phyloP scores from a whole-genome alignment of 2,329 filamentous ascomycete genomes.

The Alternaria conjuncta region DNA sequence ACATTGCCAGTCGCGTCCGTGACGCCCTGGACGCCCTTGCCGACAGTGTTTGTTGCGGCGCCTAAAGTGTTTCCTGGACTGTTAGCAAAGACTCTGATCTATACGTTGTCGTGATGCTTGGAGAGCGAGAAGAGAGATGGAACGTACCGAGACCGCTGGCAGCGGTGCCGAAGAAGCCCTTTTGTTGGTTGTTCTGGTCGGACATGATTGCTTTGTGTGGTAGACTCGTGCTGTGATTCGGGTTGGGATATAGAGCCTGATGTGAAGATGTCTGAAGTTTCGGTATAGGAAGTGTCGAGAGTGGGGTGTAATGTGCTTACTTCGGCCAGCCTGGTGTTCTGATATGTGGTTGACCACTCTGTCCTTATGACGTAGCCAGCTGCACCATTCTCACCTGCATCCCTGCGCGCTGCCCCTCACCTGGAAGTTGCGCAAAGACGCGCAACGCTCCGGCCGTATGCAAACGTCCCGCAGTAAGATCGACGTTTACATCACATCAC shows the following conservation, averaged over 20 bases:
- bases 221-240: neutral
- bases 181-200: constrained; percentile 32
- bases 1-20: constrained; percentile 42
- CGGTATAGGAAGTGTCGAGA: neutral
- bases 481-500: constrained; percentile 16
- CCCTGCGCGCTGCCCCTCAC: constrained; percentile 7
- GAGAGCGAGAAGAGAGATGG: neutral
- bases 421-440: constrained; percentile 1
- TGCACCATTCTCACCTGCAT: neutral
- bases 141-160: constrained; percentile 39
- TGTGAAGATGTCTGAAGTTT: neutral
- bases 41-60: constrained; percentile 42
- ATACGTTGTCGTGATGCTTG: no score
- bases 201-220: constrained; percentile 23
- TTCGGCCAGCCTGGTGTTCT: neutral
- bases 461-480: neutral
- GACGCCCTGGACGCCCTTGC: constrained; percentile 40
- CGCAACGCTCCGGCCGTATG: constrained; percentile 7
- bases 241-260: neutral
- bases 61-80: constrained; percentile 42
- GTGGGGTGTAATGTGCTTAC: neutral
- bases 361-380: constrained; percentile 6
- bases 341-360: neutral
- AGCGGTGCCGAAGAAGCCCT: constrained; percentile 44
- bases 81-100: neutral